Base-by-base conservation (phyloP, 768 basidiomycete genomes). In the Gymnopilus junonius region DNA sequence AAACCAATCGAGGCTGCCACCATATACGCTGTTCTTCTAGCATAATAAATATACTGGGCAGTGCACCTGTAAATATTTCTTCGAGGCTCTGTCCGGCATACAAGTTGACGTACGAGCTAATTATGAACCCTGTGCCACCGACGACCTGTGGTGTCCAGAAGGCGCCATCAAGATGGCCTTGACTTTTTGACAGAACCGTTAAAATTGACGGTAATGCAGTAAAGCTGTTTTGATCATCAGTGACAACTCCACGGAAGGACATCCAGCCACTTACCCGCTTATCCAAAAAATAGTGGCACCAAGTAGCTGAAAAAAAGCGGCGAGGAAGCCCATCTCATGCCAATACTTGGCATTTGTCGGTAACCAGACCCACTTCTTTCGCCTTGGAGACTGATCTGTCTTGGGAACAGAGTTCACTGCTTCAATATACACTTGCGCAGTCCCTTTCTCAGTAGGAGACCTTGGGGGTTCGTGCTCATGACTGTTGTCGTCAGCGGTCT, bases 281-380 rank as follows among this genome's bases (percentile, higher is more conserved):
- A 87, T 80, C 87, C 87, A 89, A 74, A 89, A 88, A 50, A 88
- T 80, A 1, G 83, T 81, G 0, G 87, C 87, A 1, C 82, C 87
- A 57, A 73, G 77, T 31, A 86, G 69, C 69, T 89, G 87, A 20
- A 81, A 71, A 61, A 83, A 76, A 0, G 81, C 82, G 4, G 83
- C 83, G 8, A 80, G 69, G 67, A 82, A 85, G 0, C 83, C 83
- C 34, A 85, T 65, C 61, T 85, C 81, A 54, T 74, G 80, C 66
- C 71, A 78, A 58, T 76, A 77, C 45, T 76, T 74, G 10, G 67
- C 31, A 64, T 79, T 65, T 23, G 72, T 68, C 6, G 82, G 77
- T 58, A 75, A 77, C 77, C 77, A 78, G 32, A 76, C 66, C 79
- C 78, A 80, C 42, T 46, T 58, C 43, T 56, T 61, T 12, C 43